Conservation (phyloP, 176 grass and related monocot species). For the Oryza coarctata region DNA sequence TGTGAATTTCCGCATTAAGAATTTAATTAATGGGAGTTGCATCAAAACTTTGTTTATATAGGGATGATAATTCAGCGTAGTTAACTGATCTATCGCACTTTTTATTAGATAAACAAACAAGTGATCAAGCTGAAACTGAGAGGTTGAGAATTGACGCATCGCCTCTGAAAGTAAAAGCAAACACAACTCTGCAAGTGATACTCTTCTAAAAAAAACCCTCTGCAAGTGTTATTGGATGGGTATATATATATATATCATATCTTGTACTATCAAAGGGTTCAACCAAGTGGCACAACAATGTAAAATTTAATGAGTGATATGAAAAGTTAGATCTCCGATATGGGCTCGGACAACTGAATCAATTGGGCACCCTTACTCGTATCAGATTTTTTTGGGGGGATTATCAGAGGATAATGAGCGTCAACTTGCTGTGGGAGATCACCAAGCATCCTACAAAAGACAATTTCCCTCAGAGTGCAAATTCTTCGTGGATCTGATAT, state of each 20-base stretch:
- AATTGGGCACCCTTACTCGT: background rate
- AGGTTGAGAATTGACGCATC: background rate
- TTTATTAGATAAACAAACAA: background rate
- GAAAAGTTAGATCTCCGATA: background rate
- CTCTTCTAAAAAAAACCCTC: too few relatives aligned
- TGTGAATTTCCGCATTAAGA: background rate
- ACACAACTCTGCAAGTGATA: background rate
- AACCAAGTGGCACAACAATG: too few relatives aligned
- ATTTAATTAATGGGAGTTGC: background rate
- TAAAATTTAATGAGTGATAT: too few relatives aligned
- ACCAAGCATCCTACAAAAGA: background rate
- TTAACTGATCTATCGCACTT: constrained; percentile 1
- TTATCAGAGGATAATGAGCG: background rate
- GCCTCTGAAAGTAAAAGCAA: background rate
- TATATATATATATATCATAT: background rate
- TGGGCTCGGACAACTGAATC: background rate
- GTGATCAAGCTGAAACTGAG: background rate
- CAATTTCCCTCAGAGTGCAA: background rate
- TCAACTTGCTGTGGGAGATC: background rate
- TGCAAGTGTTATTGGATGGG: too few relatives aligned
- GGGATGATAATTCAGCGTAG: background rate
- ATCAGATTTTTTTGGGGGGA: background rate
- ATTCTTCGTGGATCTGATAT: background rate
- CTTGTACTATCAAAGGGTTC: background rate
- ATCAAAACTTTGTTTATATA: constrained; percentile 8